A percentile compares a stretch with the other conserved stretches of the same genome.
These are phyloP conservation scores for Extremus antarcticus DNA, from an alignment of 495 filamentous ascomycete genomes.

Conservation along the genomic window DNA sequence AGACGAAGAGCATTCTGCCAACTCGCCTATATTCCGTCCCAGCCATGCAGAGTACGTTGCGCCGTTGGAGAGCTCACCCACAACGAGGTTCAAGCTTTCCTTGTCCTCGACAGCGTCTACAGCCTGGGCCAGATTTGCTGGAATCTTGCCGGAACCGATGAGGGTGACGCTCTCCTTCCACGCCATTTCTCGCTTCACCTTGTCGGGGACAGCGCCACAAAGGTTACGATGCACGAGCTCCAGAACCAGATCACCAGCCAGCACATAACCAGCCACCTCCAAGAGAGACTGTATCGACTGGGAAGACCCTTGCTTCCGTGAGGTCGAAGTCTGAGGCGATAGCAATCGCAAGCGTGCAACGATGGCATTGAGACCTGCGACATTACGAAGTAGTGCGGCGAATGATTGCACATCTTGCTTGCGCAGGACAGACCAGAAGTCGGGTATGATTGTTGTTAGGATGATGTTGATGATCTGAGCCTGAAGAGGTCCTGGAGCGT, in stretches of 20 bases:
- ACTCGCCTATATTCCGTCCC: constrained; percentile 51
- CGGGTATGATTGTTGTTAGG: constrained; percentile 57
- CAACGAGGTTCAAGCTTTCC: constrained; percentile 6
- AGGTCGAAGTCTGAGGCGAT: not conserved
- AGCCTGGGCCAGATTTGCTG: constrained; percentile 68
- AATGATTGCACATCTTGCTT: constrained; percentile 36
- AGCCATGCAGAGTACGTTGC: constrained; percentile 62
- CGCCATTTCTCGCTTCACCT: constrained; percentile 36
- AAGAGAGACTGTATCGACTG: not conserved
- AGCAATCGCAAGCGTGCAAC: constrained; percentile 2
- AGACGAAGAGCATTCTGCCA: constrained; percentile 20
- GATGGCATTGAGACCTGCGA: constrained; percentile 37
- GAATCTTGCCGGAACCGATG: constrained; percentile 58
- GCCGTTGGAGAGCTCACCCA: constrained; percentile 57
- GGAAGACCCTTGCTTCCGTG: not conserved
- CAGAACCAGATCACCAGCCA: constrained; percentile 46
- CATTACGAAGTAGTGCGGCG: constrained; percentile 56
- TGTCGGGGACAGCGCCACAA: constrained; percentile 24
- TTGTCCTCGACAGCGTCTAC: constrained; percentile 39
- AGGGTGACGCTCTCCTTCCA: constrained; percentile 60
- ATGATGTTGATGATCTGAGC: constrained; percentile 62
- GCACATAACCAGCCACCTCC: constrained; percentile 41
- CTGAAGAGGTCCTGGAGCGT: constrained; percentile 49
- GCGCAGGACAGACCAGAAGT: constrained; percentile 52
- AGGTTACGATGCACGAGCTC: constrained; percentile 44